Evolutionary conservation across 371 early-diverging fungal genomes (phyloP).

Genomic region (Chytridiales sp.): DNA sequence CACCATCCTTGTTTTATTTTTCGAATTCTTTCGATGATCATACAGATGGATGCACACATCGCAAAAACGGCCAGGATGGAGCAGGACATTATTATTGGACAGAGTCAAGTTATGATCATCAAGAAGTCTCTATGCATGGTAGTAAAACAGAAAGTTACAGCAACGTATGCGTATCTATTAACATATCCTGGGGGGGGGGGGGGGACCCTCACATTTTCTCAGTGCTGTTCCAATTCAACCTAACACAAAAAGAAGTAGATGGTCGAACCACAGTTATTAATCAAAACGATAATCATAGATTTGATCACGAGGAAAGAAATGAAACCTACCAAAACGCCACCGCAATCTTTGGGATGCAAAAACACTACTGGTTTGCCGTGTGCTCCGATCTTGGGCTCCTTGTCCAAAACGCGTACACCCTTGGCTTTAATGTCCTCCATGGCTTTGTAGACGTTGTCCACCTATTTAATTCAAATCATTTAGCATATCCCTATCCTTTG

Average conservation of each 20-base stretch:
- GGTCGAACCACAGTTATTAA: not conserved
- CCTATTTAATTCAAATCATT: conserved; percentile 43
- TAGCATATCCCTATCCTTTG: too few species aligned
- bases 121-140: too few species aligned
- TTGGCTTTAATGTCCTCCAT: conserved; percentile 58
- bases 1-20: too few species aligned
- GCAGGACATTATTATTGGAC: too few species aligned
- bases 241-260: not conserved
- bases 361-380: conserved; percentile 77
- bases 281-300: not conserved
- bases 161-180: too few species aligned
- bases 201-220: not conserved
- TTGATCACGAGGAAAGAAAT: not conserved
- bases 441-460: conserved; percentile 61
- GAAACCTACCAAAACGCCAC: conserved; percentile 65
- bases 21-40: too few species aligned
- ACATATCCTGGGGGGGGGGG: too few species aligned
- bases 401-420: conserved; percentile 62
- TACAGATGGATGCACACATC: too few species aligned
- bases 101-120: too few species aligned
- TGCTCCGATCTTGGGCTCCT: conserved; percentile 79
- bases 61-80: too few species aligned
- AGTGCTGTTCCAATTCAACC: conserved; percentile 64
- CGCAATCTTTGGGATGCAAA: conserved; percentile 80
- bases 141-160: too few species aligned